Evolutionary conservation across 257 asterid species (phyloP).

Genomic region (Solanum appendiculatum): DNA sequence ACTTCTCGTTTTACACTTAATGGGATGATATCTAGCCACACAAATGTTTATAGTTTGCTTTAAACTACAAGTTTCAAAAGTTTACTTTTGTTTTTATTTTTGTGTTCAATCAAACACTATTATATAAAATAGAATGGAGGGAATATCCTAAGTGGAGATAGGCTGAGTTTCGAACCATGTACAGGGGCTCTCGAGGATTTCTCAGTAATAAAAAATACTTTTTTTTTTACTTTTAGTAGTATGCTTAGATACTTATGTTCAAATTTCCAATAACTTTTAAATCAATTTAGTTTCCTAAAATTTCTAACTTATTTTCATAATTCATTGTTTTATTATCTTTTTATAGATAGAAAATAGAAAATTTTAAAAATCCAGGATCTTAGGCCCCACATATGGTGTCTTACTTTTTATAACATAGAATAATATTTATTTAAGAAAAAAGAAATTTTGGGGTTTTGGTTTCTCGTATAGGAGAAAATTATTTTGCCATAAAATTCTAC

Average conservation of each 20-base stretch:
- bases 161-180: neutral
- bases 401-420: neutral
- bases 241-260: neutral
- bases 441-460: neutral
- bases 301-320: neutral
- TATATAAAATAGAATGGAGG: neutral
- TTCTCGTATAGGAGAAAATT: neutral
- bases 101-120: neutral
- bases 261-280: neutral
- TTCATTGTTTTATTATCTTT: neutral
- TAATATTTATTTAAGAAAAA: neutral
- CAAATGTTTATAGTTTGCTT: neutral
- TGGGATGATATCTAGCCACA: neutral
- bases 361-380: neutral
- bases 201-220: neutral
- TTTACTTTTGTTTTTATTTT: no score
- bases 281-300: neutral
- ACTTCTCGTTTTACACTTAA: neutral
- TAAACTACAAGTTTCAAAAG: neutral
- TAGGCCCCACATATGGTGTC: neutral
- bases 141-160: neutral
- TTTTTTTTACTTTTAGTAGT: neutral
- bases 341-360: neutral
- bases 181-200: neutral
- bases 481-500: neutral